Percentiles rank a stretch among this genome's conserved stretches.
phyloP scores from a whole-genome alignment of 805 yeast genomes.

The Yamadazyma laniorum region DNA sequence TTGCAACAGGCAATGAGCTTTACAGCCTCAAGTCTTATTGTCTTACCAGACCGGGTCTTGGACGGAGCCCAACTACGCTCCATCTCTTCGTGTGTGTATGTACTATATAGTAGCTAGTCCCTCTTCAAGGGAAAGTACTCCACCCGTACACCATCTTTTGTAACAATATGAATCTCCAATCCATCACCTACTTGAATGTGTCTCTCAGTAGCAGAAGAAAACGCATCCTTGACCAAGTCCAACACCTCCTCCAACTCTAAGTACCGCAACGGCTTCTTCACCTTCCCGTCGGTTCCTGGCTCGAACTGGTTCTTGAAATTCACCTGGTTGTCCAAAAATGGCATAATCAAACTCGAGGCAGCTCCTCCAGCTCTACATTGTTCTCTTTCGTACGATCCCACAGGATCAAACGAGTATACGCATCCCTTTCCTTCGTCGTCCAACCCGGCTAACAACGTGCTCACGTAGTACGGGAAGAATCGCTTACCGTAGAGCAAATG shows the following conservation, averaged over 20 bases:
- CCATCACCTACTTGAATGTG: slow-evolving; percentile 99
- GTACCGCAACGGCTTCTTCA: slow-evolving; percentile 59
- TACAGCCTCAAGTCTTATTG: no score
- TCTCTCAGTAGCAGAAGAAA: slow-evolving; percentile 95
- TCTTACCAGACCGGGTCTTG: no score
- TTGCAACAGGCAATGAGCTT: no score
- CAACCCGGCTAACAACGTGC: slow-evolving; percentile 90
- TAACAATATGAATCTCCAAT: slow-evolving; percentile 82
- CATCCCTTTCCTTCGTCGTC: slow-evolving; percentile 92
- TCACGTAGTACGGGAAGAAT: slow-evolving; percentile 95
- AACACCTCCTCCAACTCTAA: slow-evolving; percentile 82
- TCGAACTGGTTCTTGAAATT: slow-evolving; percentile 90
- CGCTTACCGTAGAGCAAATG: slow-evolving; percentile 89
- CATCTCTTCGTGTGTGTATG: no score
- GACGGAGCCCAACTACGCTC: no score
- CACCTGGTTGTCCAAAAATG: slow-evolving; percentile 96
- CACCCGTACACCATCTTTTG: slow-evolving; percentile 86
- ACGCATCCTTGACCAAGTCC: slow-evolving; percentile 87
- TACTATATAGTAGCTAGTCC: no score
- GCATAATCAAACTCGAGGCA: slow-evolving; percentile 94
- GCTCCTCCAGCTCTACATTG: slow-evolving; percentile 98
- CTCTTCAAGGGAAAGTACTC: slow-evolving; percentile 85
- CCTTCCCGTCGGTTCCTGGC: slow-evolving; percentile 70
- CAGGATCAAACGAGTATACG: slow-evolving; percentile 94
- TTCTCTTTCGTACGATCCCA: slow-evolving; percentile 95